Evolutionary conservation across 1,284 basidiomycete genomes (phyloP), one percentile per base, ranked within the genome.

Genomic region (Xanthoconium separans): DNA sequence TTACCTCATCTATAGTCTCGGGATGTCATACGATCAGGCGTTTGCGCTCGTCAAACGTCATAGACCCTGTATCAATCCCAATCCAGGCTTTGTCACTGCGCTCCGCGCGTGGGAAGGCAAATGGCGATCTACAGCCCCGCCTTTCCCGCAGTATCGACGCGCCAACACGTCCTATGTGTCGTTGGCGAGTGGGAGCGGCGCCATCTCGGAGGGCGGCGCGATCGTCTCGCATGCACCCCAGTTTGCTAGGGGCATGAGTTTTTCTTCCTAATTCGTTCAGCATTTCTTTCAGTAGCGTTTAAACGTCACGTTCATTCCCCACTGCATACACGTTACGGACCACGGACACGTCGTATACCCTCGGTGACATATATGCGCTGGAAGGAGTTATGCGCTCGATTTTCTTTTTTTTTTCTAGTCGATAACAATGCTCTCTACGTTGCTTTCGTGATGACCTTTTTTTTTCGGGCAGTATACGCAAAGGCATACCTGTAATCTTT

Each of bases 41-140:
- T 70, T 76, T 54, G 73, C 79, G 2, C 74, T 82, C 58, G 76
- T 87, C 54, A 79, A 79, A 59, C 74, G 76, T 49, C 80, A 81
- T 58, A 78, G 87, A 16, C 77, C 83, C 11, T 89, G 87, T 65
- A 76, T 87, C 60, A 84, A 85, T 63, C 87, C 87, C 22, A 89
- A 89, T 63, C 71, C 82, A 11, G 86, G 84, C 7, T 84, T 85
- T 51, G 73, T 82, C 13, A 64, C 70, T 1, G 75, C 77, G 0
- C 67, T 84, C 22, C 73, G 75, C n/a, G 77, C 81, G 18, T 84
- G 82, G 82, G 82, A 84, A 41, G 53, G 31, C 18, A 69, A 53
- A 42, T 72, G 67, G 70, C 65, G 58, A 9, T 60, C 68, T 6
- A 47, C 47, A 0, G 45, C 49, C 0, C 34, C 58, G 1, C 42